phyloP scores from a whole-genome alignment of 768 basidiomycete genomes.

The Floccularia luteovirens region DNA sequence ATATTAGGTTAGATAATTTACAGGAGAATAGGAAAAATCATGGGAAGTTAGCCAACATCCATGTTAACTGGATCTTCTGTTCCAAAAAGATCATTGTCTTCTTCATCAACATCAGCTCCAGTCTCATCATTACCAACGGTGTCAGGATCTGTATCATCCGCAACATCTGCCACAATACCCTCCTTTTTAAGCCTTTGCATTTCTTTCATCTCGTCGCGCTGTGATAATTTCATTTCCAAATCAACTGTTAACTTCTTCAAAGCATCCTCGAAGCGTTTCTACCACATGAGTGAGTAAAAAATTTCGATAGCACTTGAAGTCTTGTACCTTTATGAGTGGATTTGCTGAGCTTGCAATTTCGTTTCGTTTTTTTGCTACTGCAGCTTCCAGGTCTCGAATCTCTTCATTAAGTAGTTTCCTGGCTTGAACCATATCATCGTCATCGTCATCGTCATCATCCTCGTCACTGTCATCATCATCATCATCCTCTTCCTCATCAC shows the following conservation, averaged over 20 bases:
- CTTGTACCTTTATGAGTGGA: conserved; percentile 74
- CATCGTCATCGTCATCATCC: conserved; percentile 75
- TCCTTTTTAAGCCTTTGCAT: conserved; percentile 66
- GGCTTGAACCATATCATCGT: conserved; percentile 73
- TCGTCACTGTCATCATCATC: conserved; percentile 68
- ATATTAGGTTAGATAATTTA: conserved; percentile 3
- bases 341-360: conserved; percentile 83
- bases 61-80: conserved; percentile 36
- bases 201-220: conserved; percentile 76
- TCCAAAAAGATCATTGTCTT: conserved; percentile 35
- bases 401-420: conserved; percentile 82
- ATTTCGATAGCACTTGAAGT: no score
- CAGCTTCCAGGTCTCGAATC: conserved; percentile 82
- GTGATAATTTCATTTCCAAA: conserved; percentile 75
- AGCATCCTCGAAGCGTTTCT: conserved; percentile 93
- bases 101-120: conserved; percentile 21
- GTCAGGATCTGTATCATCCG: conserved; percentile 27
- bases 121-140: conserved; percentile 22
- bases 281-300: background rate
- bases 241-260: conserved; percentile 83
- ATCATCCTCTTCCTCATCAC: conserved; percentile 59
- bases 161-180: conserved; percentile 39
- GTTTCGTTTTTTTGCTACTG: conserved; percentile 75
- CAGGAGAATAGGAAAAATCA: background rate
- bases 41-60: conserved; percentile 21